Conservation (phyloP, 768 basidiomycete genomes). For the Hysterangium stoloniferum region DNA sequence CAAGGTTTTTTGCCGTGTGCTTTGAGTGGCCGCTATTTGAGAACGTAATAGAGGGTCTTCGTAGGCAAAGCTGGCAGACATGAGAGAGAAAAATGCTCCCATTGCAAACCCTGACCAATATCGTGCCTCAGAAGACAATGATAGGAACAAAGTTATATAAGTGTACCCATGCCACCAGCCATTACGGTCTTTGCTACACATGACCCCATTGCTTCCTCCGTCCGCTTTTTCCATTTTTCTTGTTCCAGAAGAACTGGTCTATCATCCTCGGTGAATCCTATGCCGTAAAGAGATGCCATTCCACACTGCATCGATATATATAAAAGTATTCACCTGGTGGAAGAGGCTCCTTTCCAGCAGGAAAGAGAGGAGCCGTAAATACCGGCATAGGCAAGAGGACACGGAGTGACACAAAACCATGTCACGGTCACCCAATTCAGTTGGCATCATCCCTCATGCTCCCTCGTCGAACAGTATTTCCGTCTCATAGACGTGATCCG, state of each 20-base stretch:
- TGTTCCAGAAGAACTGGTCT: constrained; percentile 54
- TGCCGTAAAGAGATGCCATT: neutral
- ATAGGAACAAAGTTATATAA: neutral
- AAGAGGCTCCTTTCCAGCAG: constrained; percentile 80
- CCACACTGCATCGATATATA: neutral
- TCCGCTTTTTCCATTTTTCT: constrained; percentile 72
- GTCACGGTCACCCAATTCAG: constrained; percentile 7
- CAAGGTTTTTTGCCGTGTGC: constrained; percentile 74
- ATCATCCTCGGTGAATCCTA: constrained; percentile 62
- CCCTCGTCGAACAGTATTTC: neutral
- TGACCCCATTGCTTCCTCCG: constrained; percentile 70
- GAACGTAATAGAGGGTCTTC: constrained; percentile 83
- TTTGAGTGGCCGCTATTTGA: constrained; percentile 48
- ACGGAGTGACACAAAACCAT: neutral
- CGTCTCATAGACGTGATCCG: constrained; percentile 26
- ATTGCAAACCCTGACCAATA: constrained; percentile 67
- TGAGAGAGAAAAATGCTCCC: constrained; percentile 92
- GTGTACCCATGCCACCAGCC: constrained; percentile 76
- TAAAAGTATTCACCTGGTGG: constrained; percentile 50
- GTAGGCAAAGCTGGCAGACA: constrained; percentile 92
- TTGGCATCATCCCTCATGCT: neutral
- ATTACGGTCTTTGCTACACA: constrained; percentile 78
- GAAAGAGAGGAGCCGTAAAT: constrained; percentile 61
- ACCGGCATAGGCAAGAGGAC: constrained; percentile 17
- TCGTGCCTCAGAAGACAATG: neutral